Conservation (phyloP, 371 early-diverging fungal species). For the Rhizomucor pusillus region DNA sequence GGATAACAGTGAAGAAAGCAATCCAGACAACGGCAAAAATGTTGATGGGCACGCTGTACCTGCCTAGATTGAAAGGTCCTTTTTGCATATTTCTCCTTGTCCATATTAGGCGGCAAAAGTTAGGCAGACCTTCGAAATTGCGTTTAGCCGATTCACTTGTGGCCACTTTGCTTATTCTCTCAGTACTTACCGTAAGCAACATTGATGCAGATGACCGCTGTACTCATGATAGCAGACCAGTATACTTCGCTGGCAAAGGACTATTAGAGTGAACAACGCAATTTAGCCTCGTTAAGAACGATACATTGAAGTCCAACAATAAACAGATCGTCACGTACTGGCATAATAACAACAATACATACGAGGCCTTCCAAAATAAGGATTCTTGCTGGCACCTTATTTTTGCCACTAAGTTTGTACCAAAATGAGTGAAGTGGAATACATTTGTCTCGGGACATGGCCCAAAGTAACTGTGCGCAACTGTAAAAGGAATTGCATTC, state of each 20-base stretch:
- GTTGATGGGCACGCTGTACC: constrained; percentile 21
- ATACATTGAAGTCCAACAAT: neutral
- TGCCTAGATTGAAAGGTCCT: constrained; percentile 27
- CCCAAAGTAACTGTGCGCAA: constrained; percentile 20
- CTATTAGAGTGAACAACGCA: no score
- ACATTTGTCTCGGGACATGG: constrained; percentile 25
- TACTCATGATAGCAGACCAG: constrained; percentile 22
- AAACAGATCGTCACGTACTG: constrained; percentile 12
- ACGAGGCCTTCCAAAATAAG: constrained; percentile 13
- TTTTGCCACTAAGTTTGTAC: constrained; percentile 16
- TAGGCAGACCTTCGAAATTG: constrained; percentile 14
- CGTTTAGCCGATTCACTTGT: neutral
- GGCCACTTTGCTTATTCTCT: neutral
- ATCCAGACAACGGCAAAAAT: constrained; percentile 23
- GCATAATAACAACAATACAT: constrained; percentile 22
- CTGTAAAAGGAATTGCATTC: constrained; percentile 16
- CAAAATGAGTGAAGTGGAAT: constrained; percentile 19
- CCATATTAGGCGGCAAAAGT: constrained; percentile 26
- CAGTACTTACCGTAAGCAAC: constrained; percentile 17
- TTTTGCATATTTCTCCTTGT: constrained; percentile 15
- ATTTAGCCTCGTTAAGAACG: no score
- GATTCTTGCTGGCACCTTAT: constrained; percentile 17
- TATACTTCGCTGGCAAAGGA: constrained; percentile 19
- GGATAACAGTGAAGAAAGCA: constrained; percentile 22
- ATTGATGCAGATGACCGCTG: constrained; percentile 26